Evolutionary conservation across 2,329 filamentous ascomycete genomes (phyloP).

Genomic region (Simplicillium aogashimaense): DNA sequence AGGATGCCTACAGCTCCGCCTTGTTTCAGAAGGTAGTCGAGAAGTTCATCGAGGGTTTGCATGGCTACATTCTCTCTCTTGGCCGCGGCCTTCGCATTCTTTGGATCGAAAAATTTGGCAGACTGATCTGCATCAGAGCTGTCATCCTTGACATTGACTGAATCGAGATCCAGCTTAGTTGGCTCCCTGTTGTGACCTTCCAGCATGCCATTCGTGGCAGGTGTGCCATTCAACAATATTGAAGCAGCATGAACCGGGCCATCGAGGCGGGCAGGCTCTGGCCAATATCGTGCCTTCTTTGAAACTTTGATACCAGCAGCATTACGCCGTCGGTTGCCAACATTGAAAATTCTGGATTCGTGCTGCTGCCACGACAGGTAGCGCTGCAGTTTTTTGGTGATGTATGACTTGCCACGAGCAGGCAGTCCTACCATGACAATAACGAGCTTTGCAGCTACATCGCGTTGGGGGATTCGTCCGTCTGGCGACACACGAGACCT

Average conservation of each 20-base stretch:
- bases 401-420: conserved; percentile 93
- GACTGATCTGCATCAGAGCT: conserved; percentile 60
- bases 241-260: conserved; percentile 42
- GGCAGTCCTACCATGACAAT: conserved; percentile 98
- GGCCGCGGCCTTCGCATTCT: conserved; percentile 71
- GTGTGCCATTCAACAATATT: conserved; percentile 46
- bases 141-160: conserved; percentile 3
- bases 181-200: conserved; percentile 23
- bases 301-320: conserved; percentile 51
- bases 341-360: conserved; percentile 93
- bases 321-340: conserved; percentile 80
- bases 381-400: conserved; percentile 93
- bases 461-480: conserved; percentile 83
- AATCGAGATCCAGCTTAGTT: conserved; percentile 25
- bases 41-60: conserved; percentile 81
- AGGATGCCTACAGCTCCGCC: conserved; percentile 90
- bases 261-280: conserved; percentile 28
- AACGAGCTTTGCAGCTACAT: conserved; percentile 92
- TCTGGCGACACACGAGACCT: conserved; percentile 93
- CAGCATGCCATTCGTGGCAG: conserved; percentile 22
- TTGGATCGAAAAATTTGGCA: conserved; percentile 87
- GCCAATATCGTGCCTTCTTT: conserved; percentile 19
- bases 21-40: conserved; percentile 76
- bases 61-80: conserved; percentile 87
- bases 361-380: conserved; percentile 98